Base-by-base conservation (phyloP, 768 basidiomycete species). In the Fomitopsis serialis region DNA sequence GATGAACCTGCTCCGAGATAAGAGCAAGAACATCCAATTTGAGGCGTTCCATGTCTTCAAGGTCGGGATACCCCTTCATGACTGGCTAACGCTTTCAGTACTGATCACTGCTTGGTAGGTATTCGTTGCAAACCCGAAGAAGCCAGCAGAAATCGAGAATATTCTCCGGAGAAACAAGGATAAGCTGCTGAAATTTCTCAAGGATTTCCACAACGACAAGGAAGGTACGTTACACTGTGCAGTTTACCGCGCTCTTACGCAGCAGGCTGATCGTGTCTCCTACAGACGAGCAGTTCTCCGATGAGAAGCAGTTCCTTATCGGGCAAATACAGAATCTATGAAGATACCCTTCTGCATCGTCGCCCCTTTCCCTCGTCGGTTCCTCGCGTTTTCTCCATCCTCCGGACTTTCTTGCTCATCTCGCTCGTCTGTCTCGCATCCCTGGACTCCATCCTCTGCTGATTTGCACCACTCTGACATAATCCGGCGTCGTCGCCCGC, bases 41-140 rank as follows among this genome's bases (percentile, higher is more conserved):
- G 97, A 99, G 68, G 96, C 97, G 2, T 99, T 99, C 73, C 97
- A 99, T 64, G 97, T 99, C 36, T 99, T 99, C 82, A 99, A 98
- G 83, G 96, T 93, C n/a, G 12, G 42, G 21, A 17, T 5, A 21
- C n/a, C 23, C 10, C 3, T 27, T 24, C 15, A 6, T 45, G 32
- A 2, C n/a, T 10, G n/a, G 25, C 23, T 19, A 19, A 21, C 11
- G 37, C 17, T 6, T 29, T 25, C 6, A 47, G 44, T 13, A 35
- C 24, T 52, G 17, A 23, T 29, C 8, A 3, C 32, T 19, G 6
- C 21, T n/a, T 43, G 22, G n/a, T 57, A 89, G 92, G 92, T 99
- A 13, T 99, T 99, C 63, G 97, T 99, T 37, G 97, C 97, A 35
- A 99, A 99, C 67, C 97, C 97, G 25, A 97, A 97, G 84, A 99